These are phyloP conservation scores for Pelargonium citronellum DNA, from an alignment of 441 rosid genomes.

Conservation along the genomic window DNA sequence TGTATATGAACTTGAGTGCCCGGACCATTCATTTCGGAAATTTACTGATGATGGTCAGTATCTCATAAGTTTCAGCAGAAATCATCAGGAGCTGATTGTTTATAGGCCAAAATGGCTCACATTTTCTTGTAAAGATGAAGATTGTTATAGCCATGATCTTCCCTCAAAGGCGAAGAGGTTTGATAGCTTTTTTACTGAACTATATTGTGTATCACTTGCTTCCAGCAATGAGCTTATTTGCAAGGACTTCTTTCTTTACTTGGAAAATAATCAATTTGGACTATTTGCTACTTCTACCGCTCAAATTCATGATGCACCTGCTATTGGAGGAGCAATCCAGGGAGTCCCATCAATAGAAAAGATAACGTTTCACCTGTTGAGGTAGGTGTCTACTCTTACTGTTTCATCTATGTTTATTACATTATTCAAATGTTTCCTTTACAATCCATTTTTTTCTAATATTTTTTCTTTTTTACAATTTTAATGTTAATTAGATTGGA, in stretches of 20 bases:
- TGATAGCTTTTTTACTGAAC: conserved; percentile 79
- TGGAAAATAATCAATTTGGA: conserved; percentile 59
- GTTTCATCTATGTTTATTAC: background rate
- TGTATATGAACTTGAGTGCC: conserved; percentile 77
- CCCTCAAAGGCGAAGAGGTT: conserved; percentile 64
- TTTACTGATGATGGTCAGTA: conserved; percentile 91
- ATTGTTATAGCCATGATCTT: conserved; percentile 40
- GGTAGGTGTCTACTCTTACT: conserved; percentile 33
- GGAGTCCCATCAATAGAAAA: conserved; percentile 85
- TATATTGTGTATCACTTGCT: conserved; percentile 67
- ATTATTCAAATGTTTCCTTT: conserved; percentile 1
- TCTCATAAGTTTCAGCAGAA: conserved; percentile 85
- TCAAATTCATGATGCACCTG: conserved; percentile 76
- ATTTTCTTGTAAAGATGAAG: conserved; percentile 57
- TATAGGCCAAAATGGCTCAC: conserved; percentile 84
- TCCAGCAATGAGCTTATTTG: conserved; percentile 75
- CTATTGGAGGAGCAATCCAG: conserved; percentile 58
- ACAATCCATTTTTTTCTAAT: conserved; percentile 3
- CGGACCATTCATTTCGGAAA: conserved; percentile 82
- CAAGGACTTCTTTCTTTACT: conserved; percentile 84
- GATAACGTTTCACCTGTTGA: conserved; percentile 72
- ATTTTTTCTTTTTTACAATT: conserved; percentile 9
- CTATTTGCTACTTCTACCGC: conserved; percentile 87
- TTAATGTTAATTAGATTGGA: conserved; percentile 45
- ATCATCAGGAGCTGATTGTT: conserved; percentile 75